Conservation (phyloP, 495 filamentous ascomycete species). For the Evernia prunastri region DNA sequence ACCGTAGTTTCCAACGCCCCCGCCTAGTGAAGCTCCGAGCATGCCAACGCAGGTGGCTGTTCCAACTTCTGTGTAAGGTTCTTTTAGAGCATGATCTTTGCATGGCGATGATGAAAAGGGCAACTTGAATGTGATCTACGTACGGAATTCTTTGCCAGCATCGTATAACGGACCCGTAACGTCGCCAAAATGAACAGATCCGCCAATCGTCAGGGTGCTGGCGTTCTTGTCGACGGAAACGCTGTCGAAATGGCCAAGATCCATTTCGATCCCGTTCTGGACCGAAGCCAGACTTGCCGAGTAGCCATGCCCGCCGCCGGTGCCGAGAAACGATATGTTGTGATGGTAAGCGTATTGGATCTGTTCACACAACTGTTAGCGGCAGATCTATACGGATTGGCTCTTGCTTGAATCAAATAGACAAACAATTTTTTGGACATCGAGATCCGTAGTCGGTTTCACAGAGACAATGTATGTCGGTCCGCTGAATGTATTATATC, state of each 20-base stretch:
- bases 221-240: slow-evolving; percentile 27
- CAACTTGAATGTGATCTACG: slow-evolving; percentile 4
- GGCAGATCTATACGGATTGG: neutral
- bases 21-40: slow-evolving; percentile 34
- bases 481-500: slow-evolving; percentile 25
- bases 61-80: slow-evolving; percentile 18
- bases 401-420: slow-evolving; percentile 9
- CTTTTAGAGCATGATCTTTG: slow-evolving; percentile 7
- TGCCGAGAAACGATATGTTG: slow-evolving; percentile 30
- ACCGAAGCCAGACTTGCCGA: slow-evolving; percentile 26
- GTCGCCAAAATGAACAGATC: slow-evolving; percentile 26
- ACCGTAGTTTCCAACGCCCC: slow-evolving; percentile 31
- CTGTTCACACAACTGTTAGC: slow-evolving; percentile 10
- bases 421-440: slow-evolving; percentile 30
- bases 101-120: slow-evolving; percentile 17
- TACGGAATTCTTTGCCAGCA: slow-evolving; percentile 29
- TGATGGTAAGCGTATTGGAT: slow-evolving; percentile 25
- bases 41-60: slow-evolving; percentile 30
- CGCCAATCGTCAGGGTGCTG: slow-evolving; percentile 30
- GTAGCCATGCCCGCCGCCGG: slow-evolving; percentile 30
- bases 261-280: slow-evolving; percentile 30
- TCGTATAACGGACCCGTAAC: slow-evolving; percentile 26
- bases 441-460: slow-evolving; percentile 27
- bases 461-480: slow-evolving; percentile 30
- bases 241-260: slow-evolving; percentile 27